phyloP scores from a whole-genome alignment of 2,329 filamentous ascomycete genomes.

The Verticillium tricorpus region DNA sequence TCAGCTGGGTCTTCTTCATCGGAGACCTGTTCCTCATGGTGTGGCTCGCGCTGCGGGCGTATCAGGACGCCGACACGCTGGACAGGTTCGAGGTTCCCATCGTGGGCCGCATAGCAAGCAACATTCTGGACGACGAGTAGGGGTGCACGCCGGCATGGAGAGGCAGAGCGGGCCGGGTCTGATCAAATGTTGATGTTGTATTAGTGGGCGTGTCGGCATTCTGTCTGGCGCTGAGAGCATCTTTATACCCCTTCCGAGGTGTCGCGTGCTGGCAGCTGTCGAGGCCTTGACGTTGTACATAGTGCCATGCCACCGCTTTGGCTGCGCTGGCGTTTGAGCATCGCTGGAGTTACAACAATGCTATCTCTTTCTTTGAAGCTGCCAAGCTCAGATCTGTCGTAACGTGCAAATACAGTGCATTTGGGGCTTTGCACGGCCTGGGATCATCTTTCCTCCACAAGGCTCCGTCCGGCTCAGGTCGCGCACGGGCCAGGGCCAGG shows the following conservation, averaged over 20 bases:
- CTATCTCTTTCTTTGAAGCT: no score
- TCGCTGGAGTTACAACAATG: no score
- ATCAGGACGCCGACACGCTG: slow-evolving; percentile 70
- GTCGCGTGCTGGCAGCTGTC: background rate
- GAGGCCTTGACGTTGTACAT: background rate
- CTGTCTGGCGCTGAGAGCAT: background rate
- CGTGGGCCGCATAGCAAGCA: slow-evolving; percentile 79
- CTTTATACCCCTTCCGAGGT: background rate
- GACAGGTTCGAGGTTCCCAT: slow-evolving; percentile 79
- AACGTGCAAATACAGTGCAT: background rate
- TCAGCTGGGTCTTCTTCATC: slow-evolving; percentile 80
- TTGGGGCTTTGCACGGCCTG: background rate
- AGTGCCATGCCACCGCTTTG: no score
- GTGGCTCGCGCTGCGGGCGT: slow-evolving; percentile 74
- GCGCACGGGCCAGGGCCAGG: slow-evolving; percentile 14
- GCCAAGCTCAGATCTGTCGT: no score
- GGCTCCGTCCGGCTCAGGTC: background rate
- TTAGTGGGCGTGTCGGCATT: background rate
- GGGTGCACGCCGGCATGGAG: background rate
- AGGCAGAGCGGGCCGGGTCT: background rate
- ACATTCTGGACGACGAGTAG: slow-evolving; percentile 81
- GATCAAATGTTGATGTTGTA: background rate
- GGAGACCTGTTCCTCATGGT: slow-evolving; percentile 72
- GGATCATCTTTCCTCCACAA: slow-evolving; percentile 1
- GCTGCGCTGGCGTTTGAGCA: no score